Evolutionary conservation across 2,329 filamentous ascomycete genomes (phyloP), one percentile per base, ranked within the genome.

Genomic region (Claviceps sp.): DNA sequence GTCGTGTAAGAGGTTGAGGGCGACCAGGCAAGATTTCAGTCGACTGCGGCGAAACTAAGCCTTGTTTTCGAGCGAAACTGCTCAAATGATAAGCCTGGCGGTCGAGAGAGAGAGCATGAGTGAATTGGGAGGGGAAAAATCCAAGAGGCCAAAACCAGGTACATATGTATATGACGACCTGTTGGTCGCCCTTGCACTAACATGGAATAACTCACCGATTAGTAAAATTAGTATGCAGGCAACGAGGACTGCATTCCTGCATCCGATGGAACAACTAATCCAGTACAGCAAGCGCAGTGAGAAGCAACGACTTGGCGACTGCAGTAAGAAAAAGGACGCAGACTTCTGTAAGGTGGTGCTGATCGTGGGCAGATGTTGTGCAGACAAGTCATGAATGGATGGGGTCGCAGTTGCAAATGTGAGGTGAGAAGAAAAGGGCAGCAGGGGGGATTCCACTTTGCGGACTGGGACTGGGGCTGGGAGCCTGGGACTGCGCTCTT

Each of bases 401-500:
- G 58, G 59, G 48, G 57, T 61, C 57, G 57, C 59, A 58, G 57
- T 55, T 56, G 54, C 58, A 57, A 57, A 57, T 53, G 52, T 47
- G 55, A 53, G 52, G 52, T 48, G 43, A 45, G 48, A 50, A 53
- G 51, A 51, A 56, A 34, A 54, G 59, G 56, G 57, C 55, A 51
- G 59, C 55, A 56, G 51, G 56, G 58, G 58, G 50, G 58, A 60
- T 59, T 23, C 51, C 47, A 39, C 38, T 37, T 34, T 40, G 47
- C 45, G 40, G 46, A 55, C 54, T 55, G 55, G 53, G 42, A 34
- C 52, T 50, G 42, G 50, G 46, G 56, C 54, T 55, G 53, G 52
- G 45, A 29, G 43, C 47, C 44, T 42, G 46, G 48, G 48, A 45
- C 44, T 37, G 47, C 47, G 50, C 51, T 45, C 46, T 46, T 52